phyloP scores from a whole-genome alignment of 148 eudicot species.

The Silene latifolia region DNA sequence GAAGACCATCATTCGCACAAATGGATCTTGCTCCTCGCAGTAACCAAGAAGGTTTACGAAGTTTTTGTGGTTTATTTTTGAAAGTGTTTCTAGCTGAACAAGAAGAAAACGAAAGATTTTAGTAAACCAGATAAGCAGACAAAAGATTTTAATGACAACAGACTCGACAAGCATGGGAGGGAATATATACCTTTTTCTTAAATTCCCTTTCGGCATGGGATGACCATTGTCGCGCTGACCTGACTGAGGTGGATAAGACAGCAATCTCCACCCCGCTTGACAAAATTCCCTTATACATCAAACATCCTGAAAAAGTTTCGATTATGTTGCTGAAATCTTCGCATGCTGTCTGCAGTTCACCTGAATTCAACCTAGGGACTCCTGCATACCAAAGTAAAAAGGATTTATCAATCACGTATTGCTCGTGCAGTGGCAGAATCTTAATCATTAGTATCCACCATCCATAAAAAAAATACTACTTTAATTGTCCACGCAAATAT shows the following conservation, averaged over 20 bases:
- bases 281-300: conserved; percentile 46
- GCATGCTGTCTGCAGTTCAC: conserved; percentile 46
- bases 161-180: background rate
- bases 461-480: too few relatives aligned
- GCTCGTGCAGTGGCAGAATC: background rate
- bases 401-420: background rate
- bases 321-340: conserved; percentile 52
- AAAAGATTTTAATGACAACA: too few relatives aligned
- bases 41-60: conserved; percentile 63
- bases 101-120: background rate
- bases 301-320: conserved; percentile 42
- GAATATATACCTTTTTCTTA: conserved; percentile 34
- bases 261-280: conserved; percentile 50
- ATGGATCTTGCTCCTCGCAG: conserved; percentile 66
- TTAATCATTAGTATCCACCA: too few relatives aligned
- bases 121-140: conserved; percentile 7
- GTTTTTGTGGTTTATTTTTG: conserved; percentile 64
- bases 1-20: conserved; percentile 74
- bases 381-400: conserved; percentile 32
- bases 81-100: conserved; percentile 47
- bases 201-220: conserved; percentile 35
- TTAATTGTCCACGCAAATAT: too few relatives aligned
- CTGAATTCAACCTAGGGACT: conserved; percentile 36
- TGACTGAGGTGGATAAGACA: conserved; percentile 42
- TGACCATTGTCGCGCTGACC: conserved; percentile 40